Conservation (phyloP, 768 basidiomycete species). For the Naganishia vaughanmartiniae region DNA sequence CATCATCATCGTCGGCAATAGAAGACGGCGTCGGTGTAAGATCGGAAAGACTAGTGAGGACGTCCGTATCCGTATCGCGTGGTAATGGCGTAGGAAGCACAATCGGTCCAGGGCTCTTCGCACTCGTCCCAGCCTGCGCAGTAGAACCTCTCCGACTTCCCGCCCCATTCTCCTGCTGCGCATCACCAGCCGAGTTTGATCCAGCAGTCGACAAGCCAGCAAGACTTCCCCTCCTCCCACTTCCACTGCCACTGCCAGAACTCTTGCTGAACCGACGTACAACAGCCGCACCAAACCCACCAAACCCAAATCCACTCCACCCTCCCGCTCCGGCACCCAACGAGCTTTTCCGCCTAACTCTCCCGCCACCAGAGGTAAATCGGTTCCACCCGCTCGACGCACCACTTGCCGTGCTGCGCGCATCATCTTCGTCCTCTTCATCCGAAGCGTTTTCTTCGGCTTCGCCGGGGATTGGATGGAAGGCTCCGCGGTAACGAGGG, state of each 20-base stretch:
- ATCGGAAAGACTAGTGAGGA: neutral
- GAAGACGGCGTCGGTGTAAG: conserved; percentile 13
- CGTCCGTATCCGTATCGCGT: conserved; percentile 2
- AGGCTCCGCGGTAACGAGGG: conserved; percentile 18
- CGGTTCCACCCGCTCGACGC: conserved; percentile 13
- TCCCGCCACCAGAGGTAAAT: neutral
- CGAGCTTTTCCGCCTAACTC: conserved; percentile 12
- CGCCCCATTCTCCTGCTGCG: neutral
- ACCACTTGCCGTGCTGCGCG: neutral
- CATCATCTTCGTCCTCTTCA: conserved; percentile 24
- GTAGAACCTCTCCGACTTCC: conserved; percentile 8
- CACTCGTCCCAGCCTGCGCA: neutral
- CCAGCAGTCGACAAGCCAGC: conserved; percentile 15
- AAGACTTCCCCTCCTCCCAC: conserved; percentile 6
- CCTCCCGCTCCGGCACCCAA: neutral
- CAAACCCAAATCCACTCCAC: conserved; percentile 19
- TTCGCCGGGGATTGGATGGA: conserved; percentile 19
- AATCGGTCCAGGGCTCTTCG: neutral
- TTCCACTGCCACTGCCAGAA: neutral
- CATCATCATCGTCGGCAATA: neutral
- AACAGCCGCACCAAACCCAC: conserved; percentile 18
- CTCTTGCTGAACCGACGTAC: conserved; percentile 19
- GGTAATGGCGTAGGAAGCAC: conserved; percentile 12
- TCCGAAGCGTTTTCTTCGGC: conserved; percentile 17
- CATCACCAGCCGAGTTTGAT: neutral